Base-by-base conservation (phyloP, 1,284 basidiomycete genomes). In the Moesziomyces antarcticus region DNA sequence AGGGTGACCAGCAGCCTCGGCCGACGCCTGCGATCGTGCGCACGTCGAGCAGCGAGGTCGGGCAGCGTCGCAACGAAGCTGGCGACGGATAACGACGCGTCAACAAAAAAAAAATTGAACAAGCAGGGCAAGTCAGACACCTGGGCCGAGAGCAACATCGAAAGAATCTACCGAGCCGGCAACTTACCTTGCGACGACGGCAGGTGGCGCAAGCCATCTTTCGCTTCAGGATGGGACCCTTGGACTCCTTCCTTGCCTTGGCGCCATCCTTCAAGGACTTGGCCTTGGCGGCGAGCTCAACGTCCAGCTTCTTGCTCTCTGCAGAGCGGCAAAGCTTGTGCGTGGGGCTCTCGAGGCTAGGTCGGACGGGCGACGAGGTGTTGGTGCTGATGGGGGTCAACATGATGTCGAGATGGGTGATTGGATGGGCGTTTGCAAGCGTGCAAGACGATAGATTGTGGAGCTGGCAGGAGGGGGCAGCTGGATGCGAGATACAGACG, bases 151-250 rank as follows among this genome's bases (percentile, higher is more conserved):
- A 30, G 11, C 30, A 30, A 30, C 11, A 25, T 20, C 11, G 21
- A 43, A 41, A 44, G 22, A 10, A 9, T 25, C 27, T 47, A 25
- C 3, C 21, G 4, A 21, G 41, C 13, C 22, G 30, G 27, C 44
- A 47, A 45, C 65, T 64, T 56, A 73, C 71, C 58, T 73, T 73
- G 49, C 71, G 71, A 21, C 71, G 65, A 47, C 71, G 65, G 58
- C 71, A 73, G 45, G 71, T 73, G 41, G 71, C 71, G 45, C 71
- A 73, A 42, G 71, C 71, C 71, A 73, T 73, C 61, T 73, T 73
- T 21, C 71, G 65, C 61, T 73, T 73, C 33, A 73, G 71, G 50
- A 73, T 73, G 24, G 71, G 65, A 27, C 71, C 71, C 50, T 73
- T 73, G 53, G 71, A 68, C 52, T 73, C 71, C 37, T 73, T 73